A percentile compares a stretch with the other conserved stretches of the same genome.
Evolutionary conservation across 2,329 filamentous ascomycete genomes (phyloP).

Genomic region (Simplicillium aogashimaense): DNA sequence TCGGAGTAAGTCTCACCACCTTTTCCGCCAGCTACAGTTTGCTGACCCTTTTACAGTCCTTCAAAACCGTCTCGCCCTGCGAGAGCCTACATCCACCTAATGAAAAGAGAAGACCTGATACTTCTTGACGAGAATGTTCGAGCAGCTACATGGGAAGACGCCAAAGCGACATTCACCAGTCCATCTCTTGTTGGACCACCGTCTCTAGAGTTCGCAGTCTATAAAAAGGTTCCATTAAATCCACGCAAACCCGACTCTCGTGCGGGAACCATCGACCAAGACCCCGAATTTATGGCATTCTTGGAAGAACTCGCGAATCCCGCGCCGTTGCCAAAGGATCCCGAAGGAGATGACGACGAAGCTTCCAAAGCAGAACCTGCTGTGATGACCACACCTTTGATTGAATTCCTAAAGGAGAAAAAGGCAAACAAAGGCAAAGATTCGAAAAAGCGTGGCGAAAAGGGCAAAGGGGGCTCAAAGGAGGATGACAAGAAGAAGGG

Average conservation of each 20-base stretch:
- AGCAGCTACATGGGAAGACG: constrained; percentile 65
- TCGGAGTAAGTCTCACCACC: constrained; percentile 54
- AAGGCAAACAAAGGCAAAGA: constrained; percentile 67
- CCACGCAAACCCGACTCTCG: constrained; percentile 72
- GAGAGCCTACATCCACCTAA: constrained; percentile 73
- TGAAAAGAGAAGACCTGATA: constrained; percentile 58
- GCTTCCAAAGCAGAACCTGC: constrained; percentile 44
- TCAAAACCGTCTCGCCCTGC: constrained; percentile 77
- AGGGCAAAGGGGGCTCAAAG: constrained; percentile 28
- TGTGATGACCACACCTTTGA: constrained; percentile 74
- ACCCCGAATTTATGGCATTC: constrained; percentile 91
- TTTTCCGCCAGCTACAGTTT: constrained; percentile 8
- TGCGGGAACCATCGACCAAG: constrained; percentile 92
- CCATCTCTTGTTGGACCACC: constrained; percentile 69
- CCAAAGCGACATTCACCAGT: constrained; percentile 64
- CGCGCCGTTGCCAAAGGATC: constrained; percentile 30
- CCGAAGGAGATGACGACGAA: constrained; percentile 30
- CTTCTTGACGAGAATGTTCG: constrained; percentile 63
- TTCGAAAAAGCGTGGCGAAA: constrained; percentile 42
- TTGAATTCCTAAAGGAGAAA: constrained; percentile 85
- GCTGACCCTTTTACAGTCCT: constrained; percentile 39
- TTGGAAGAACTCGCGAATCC: constrained; percentile 77
- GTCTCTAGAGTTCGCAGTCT: constrained; percentile 70
- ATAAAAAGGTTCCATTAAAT: constrained; percentile 68
- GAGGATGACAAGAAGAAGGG: constrained; percentile 44